Percentiles rank a stretch among this genome's conserved stretches.
Evolutionary conservation across 1,139 yeast species (phyloP).

Genomic region (Debaryomyces coudertii): DNA sequence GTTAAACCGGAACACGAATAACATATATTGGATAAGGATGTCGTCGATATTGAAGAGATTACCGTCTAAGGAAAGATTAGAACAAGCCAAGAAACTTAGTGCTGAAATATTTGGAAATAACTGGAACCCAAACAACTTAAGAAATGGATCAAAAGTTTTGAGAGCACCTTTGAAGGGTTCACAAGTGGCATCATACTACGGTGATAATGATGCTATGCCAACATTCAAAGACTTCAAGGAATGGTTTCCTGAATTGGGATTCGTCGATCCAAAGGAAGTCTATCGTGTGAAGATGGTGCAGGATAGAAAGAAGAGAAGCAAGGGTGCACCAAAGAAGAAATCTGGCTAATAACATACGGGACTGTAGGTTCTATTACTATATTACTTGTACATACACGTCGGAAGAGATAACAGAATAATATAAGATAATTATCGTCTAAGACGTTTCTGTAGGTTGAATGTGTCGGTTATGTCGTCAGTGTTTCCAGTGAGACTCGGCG

Average conservation of each 20-base stretch:
- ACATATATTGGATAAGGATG: constrained; percentile 8
- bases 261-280: constrained; percentile 74
- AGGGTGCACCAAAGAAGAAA: constrained; percentile 89
- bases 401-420: background rate
- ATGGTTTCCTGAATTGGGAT: constrained; percentile 59
- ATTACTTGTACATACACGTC: constrained; percentile 14
- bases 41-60: constrained; percentile 23
- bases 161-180: constrained; percentile 79
- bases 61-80: constrained; percentile 33
- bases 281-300: constrained; percentile 67
- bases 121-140: constrained; percentile 64
- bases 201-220: constrained; percentile 65
- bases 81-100: constrained; percentile 32
- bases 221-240: constrained; percentile 62
- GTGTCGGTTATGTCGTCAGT: constrained; percentile 37
- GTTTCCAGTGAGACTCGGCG: constrained; percentile 12
- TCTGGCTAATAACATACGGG: constrained; percentile 13
- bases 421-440: constrained; percentile 14
- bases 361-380: background rate
- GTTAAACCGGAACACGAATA: background rate
- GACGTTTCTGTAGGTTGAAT: constrained; percentile 25
- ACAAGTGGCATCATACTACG: constrained; percentile 71
- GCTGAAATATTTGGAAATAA: constrained; percentile 37
- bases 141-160: constrained; percentile 80
- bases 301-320: constrained; percentile 82